phyloP scores from a whole-genome alignment of 164 flowering plant species.

The Magnolia officinalis region DNA sequence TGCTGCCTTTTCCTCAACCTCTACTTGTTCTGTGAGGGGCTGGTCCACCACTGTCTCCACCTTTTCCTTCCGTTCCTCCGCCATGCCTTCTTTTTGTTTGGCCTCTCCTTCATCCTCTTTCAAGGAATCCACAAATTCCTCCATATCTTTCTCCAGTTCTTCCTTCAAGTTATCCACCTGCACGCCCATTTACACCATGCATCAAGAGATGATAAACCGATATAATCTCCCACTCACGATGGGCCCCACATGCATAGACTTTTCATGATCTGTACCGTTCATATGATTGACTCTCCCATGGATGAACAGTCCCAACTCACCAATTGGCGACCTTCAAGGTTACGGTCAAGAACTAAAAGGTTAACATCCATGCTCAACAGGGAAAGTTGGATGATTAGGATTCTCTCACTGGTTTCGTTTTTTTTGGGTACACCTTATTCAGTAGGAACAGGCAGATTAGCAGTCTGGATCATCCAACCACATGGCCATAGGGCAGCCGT shows the following conservation, averaged over 20 bases:
- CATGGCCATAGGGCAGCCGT: too few species aligned
- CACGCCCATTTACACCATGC: not conserved
- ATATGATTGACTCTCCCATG: too few species aligned
- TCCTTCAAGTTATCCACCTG: not conserved
- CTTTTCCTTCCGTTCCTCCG: not conserved
- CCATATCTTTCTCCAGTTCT: not conserved
- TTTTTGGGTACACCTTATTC: too few species aligned
- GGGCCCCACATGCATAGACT: not conserved
- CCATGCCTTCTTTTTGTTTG: not conserved
- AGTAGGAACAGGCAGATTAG: too few species aligned
- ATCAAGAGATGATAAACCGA: not conserved
- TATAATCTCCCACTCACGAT: not conserved
- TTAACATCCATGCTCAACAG: too few species aligned
- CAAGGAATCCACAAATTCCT: not conserved
- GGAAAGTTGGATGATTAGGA: too few species aligned
- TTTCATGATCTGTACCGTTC: not conserved
- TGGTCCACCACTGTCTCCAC: not conserved
- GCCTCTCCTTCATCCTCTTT: not conserved
- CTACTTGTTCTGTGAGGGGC: not conserved
- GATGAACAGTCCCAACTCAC: too few species aligned
- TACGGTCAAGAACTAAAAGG: too few species aligned
- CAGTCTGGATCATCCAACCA: too few species aligned
- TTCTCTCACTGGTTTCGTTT: too few species aligned
- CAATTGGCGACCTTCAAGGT: too few species aligned
- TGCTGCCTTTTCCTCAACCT: not conserved